Conservation (phyloP, 2,329 filamentous ascomycete species). For the Fusarium buharicum region DNA sequence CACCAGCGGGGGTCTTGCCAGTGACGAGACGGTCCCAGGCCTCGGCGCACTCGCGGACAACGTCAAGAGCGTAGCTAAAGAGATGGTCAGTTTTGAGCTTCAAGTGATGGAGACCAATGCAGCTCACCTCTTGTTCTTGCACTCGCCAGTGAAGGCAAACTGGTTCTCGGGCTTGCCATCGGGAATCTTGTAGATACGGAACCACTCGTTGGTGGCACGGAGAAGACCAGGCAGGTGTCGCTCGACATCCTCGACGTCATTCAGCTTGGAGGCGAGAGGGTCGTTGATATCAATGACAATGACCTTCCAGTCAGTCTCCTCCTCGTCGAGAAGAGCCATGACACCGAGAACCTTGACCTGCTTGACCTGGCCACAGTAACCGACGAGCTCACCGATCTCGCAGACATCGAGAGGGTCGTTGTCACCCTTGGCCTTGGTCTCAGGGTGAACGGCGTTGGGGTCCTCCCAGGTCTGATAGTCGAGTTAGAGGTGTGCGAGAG, state of each 20-base stretch:
- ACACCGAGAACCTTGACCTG: slow-evolving; percentile 99
- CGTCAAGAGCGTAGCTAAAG: slow-evolving; percentile 86
- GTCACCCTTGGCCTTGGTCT: slow-evolving; percentile 99
- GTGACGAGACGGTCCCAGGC: slow-evolving; percentile 97
- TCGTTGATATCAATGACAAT: slow-evolving; percentile 99
- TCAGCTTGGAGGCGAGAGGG: slow-evolving; percentile 93
- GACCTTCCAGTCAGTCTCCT: slow-evolving; percentile 99
- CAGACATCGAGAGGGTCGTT: slow-evolving; percentile 99
- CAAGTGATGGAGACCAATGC: not conserved
- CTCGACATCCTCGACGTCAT: slow-evolving; percentile 99
- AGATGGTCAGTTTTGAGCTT: slow-evolving; percentile 23
- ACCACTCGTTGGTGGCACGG: slow-evolving; percentile 99
- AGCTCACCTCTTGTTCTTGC: slow-evolving; percentile 96
- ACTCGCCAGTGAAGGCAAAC: slow-evolving; percentile 99
- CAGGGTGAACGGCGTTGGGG: slow-evolving; percentile 92
- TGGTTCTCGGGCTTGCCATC: slow-evolving; percentile 99
- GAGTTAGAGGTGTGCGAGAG: slow-evolving; percentile 16
- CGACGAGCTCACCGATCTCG: slow-evolving; percentile 98
- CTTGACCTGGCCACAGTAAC: slow-evolving; percentile 96
- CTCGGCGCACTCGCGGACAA: slow-evolving; percentile 94
- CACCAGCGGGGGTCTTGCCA: slow-evolving; percentile 83
- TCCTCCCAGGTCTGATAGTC: slow-evolving; percentile 92
- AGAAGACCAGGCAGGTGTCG: slow-evolving; percentile 96
- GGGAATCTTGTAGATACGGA: slow-evolving; percentile 99
- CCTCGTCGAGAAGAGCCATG: slow-evolving; percentile 99